phyloP scores from a whole-genome alignment of 106 monocot genomes.

The Platanthera guangdongensis region DNA sequence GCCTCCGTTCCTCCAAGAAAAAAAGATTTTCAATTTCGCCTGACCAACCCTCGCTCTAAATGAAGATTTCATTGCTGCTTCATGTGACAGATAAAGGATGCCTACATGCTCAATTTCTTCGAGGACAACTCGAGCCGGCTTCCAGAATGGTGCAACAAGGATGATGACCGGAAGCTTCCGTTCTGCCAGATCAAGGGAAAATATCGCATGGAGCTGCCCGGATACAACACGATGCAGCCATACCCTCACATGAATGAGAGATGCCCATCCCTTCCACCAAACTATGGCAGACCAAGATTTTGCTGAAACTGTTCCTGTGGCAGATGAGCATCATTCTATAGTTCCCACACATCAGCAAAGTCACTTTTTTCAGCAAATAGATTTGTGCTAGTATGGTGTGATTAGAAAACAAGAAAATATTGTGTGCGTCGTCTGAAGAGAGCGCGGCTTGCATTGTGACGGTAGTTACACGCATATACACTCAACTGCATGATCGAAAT shows the following conservation, averaged over 20 bases:
- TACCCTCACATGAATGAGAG: slow-evolving; percentile 82
- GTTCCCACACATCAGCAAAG: no score
- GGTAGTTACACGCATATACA: no score
- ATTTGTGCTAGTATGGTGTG: no score
- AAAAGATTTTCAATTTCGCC: no score
- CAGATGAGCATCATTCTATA: no score
- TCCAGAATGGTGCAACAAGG: slow-evolving; percentile 83
- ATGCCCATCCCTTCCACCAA: slow-evolving; percentile 66
- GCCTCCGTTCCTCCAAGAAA: no score
- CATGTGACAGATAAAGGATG: slow-evolving; percentile 67
- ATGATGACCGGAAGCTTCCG: slow-evolving; percentile 48
- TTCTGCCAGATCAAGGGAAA: slow-evolving; percentile 72
- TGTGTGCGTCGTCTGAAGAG: no score
- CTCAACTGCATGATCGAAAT: no score
- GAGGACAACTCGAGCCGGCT: slow-evolving; percentile 52
- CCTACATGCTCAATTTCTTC: slow-evolving; percentile 69
- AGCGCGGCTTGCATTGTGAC: no score
- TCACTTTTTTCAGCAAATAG: no score
- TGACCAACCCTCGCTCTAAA: no score
- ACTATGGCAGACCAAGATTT: slow-evolving; percentile 28
- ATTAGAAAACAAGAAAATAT: no score
- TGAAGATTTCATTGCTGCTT: neutral
- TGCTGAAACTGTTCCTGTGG: slow-evolving; percentile 19
- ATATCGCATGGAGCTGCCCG: slow-evolving; percentile 75
- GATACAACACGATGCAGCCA: slow-evolving; percentile 55